A percentile compares a stretch with the other conserved stretches of the same genome.
These are phyloP conservation scores for Pythium aquatile DNA, from an alignment of 352 stramenopile species.

Conservation along the genomic window DNA sequence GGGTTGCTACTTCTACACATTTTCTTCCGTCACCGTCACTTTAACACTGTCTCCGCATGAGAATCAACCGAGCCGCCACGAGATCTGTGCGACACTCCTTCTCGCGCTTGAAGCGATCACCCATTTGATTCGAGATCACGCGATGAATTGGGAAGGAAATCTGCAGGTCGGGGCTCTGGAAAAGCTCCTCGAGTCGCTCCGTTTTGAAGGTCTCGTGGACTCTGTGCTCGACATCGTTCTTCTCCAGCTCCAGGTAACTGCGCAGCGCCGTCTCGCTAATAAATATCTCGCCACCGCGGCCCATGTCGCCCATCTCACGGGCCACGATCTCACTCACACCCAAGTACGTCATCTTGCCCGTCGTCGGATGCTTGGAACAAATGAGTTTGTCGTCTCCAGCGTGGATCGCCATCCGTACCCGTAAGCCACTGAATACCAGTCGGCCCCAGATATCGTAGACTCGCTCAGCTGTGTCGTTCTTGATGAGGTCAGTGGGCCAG, in stretches of 20 bases:
- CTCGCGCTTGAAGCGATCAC: slow-evolving; percentile 26
- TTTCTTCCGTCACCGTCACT: neutral
- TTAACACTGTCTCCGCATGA: slow-evolving; percentile 18
- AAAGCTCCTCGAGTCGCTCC: slow-evolving; percentile 8
- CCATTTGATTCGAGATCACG: slow-evolving; percentile 20
- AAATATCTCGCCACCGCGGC: slow-evolving; percentile 65
- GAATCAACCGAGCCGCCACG: slow-evolving; percentile 14
- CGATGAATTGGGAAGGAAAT: slow-evolving; percentile 21
- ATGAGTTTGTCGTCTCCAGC: slow-evolving; percentile 62
- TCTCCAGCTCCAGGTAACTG: slow-evolving; percentile 43
- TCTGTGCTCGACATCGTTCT: slow-evolving; percentile 17
- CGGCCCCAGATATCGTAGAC: slow-evolving; percentile 57
- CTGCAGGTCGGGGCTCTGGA: slow-evolving; percentile 19
- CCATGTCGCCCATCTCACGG: slow-evolving; percentile 63
- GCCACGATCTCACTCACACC: slow-evolving; percentile 67
- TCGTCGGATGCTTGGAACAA: slow-evolving; percentile 65
- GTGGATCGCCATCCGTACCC: slow-evolving; percentile 81
- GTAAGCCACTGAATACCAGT: slow-evolving; percentile 64
- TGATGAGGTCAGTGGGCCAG: slow-evolving; percentile 52
- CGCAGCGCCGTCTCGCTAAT: slow-evolving; percentile 53
- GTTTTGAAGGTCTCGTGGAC: slow-evolving; percentile 23
- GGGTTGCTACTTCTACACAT: neutral
- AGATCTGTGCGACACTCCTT: slow-evolving; percentile 24
- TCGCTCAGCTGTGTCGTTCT: slow-evolving; percentile 40
- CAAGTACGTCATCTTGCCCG: slow-evolving; percentile 76